Base-by-base conservation (phyloP, 768 basidiomycete species). In the Amyloporia xantha region DNA sequence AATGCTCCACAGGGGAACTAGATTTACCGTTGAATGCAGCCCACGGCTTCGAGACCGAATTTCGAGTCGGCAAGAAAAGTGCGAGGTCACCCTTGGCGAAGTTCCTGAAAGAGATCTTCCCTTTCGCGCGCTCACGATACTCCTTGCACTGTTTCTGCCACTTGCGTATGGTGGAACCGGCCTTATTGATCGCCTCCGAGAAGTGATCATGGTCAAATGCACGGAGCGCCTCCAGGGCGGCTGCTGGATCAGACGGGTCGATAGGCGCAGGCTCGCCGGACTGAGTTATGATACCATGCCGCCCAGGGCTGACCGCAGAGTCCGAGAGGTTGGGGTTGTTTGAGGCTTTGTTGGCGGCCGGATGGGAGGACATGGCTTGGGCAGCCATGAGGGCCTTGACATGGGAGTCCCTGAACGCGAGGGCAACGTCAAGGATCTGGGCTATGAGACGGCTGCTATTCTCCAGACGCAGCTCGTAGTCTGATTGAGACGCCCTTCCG, bases 111-210 rank as follows among this genome's bases (percentile, higher is more conserved):
- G 94, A 88, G 48, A 99, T 95, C 68, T 96, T 96, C 49, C 93
- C 91, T 67, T 87, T 92, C 13, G 93, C 87, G n/a, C 89, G 81
- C 56, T 98, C 95, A 39, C 93, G 77, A 51, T 97, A 98, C 55
- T 91, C 86, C 62, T 91, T 95, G 69, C 91, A 95, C 62, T 94
- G 92, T 63, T 92, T 96, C 70, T 93, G 90, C 92, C 93, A 98
- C 64, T 95, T 96, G 48, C 90, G 84, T 50, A 93, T 87, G 9
- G 89, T 86, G 12, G 86, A 78, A n/a, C 85, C 84, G 10, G 84
- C 81, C 63, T 91, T 91, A 48, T 74, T 69, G 38, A 97, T 78
- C 0, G 82, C 82, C 44, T 95, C 93, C 42, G 89, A 66, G 65
- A 96, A 95, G 54, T 80, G 76, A 55, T 89, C 88, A 55, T 93